Evolutionary conservation across 1,284 basidiomycete genomes (phyloP), one percentile per base, ranked within the genome.

Genomic region (Moesziomyces aphidis): DNA sequence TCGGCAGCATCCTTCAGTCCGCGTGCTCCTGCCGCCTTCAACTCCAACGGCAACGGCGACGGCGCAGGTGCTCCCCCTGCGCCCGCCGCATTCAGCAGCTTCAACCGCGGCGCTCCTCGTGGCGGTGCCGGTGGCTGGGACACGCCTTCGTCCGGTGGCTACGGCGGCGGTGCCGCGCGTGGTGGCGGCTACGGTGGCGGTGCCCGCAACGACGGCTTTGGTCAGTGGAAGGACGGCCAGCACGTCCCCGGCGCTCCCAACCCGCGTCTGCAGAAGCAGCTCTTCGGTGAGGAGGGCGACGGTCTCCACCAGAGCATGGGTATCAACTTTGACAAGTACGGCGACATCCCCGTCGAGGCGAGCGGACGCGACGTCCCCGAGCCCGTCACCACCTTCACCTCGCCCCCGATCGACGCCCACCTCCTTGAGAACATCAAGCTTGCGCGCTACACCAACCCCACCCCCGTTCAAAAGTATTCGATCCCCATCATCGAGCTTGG

Each of bases 321-420:
- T 77, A 98, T 99, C 88, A 99, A 99, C 88, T 99, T 99, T 84
- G 97, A 99, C 88, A 97, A 97, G 87, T 99, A 99, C 85, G 95
- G 97, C 86, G 96, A 99, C 86, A 99, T 99, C 83, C 97, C 97
- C 74, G 95, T 99, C 79, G 97, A 99, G 87, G 96, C 95, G 47
- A 97, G 95, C 53, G 97, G 97, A 78, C 90, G 91, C 68, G 93
- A 92, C 77, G 95, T 97, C 24, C 97, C 97, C 71, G 96, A 98
- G 58, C 94, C 96, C 54, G 90, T 98, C 78, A 89, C 86, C 74
- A 89, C 91, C 63, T 99, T 99, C 87, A 92, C 91, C 61, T 90
- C 89, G 83, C 92, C 95, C 52, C 95, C 95, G 73, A 88, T 99
- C 83, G 94, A 99, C 86, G 89, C 92, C 48, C 92, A 96, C 84